Conservation (phyloP, 495 filamentous ascomycete genomes). For the Talaromyces adpressus region DNA sequence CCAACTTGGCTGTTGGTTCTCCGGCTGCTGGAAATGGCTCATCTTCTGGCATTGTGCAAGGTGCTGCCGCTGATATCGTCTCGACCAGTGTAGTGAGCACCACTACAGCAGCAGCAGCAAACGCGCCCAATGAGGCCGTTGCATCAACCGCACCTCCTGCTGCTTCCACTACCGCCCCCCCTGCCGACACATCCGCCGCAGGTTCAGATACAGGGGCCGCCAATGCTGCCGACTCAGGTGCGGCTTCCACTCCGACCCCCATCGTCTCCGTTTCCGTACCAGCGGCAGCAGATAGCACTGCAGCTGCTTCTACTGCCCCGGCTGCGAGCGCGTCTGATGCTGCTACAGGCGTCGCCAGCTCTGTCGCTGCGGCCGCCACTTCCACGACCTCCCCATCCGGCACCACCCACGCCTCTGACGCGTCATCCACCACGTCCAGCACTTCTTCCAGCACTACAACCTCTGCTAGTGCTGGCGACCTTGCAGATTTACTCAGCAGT, state of each 20-base stretch:
- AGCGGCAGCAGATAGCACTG: background rate
- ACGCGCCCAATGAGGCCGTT: background rate
- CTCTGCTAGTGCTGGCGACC: constrained; percentile 1
- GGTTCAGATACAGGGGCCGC: background rate
- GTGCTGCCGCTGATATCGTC: background rate
- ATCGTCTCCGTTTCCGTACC: background rate
- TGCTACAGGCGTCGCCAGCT: background rate
- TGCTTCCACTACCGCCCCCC: background rate
- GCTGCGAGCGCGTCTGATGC: background rate
- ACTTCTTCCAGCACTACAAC: background rate
- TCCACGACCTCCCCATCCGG: background rate
- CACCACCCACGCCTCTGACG: background rate
- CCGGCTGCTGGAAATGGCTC: background rate
- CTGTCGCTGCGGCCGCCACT: background rate
- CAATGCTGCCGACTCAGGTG: background rate
- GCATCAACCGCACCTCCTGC: constrained; percentile 3
- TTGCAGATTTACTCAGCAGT: background rate
- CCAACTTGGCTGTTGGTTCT: constrained; percentile 4
- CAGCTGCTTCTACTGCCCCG: background rate
- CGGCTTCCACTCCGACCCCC: background rate
- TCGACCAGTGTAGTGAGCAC: background rate
- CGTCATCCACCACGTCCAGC: background rate
- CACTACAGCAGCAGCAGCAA: background rate
- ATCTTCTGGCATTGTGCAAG: constrained; percentile 3
- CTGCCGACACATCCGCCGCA: background rate